These are phyloP conservation scores for Huntiella decipiens DNA, from an alignment of 2,329 filamentous ascomycete species.

Conservation along the genomic window DNA sequence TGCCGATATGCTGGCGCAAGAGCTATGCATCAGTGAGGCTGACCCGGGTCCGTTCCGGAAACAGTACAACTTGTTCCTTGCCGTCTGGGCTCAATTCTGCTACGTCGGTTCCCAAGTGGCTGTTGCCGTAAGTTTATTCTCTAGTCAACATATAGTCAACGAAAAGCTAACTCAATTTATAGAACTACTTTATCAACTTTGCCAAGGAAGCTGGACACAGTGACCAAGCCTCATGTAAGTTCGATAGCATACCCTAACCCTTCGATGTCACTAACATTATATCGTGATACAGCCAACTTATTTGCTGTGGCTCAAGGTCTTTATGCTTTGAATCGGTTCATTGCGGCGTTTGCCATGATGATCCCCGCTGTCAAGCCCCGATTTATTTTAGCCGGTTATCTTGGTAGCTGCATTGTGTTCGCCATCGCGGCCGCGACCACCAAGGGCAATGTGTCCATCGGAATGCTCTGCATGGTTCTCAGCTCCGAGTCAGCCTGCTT, in stretches of 20 bases:
- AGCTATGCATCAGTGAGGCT: conserved; percentile 21
- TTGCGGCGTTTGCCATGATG: conserved; percentile 35
- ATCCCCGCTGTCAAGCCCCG: conserved; percentile 31
- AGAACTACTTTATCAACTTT: conserved; percentile 35
- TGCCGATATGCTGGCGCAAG: conserved; percentile 39
- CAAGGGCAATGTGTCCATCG: conserved; percentile 30
- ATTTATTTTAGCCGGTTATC: conserved; percentile 33
- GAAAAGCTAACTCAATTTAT: neutral
- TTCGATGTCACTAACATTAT: neutral
- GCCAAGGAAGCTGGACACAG: conserved; percentile 17
- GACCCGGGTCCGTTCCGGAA: conserved; percentile 33
- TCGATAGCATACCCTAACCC: neutral
- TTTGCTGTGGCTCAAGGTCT: conserved; percentile 39
- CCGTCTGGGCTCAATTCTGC: conserved; percentile 41
- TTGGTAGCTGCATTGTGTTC: conserved; percentile 34
- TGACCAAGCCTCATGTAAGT: conserved; percentile 11
- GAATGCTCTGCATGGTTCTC: conserved; percentile 34
- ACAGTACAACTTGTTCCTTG: conserved; percentile 42
- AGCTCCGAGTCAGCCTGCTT: conserved; percentile 41
- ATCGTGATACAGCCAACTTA: conserved; percentile 23
- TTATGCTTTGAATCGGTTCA: conserved; percentile 40
- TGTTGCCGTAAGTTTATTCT: conserved; percentile 18
- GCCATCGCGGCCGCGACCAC: conserved; percentile 31
- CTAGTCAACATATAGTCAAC: neutral
- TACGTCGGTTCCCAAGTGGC: conserved; percentile 42